Base-by-base conservation (phyloP, 257 asterid species). In the Handroanthus guayacan region DNA sequence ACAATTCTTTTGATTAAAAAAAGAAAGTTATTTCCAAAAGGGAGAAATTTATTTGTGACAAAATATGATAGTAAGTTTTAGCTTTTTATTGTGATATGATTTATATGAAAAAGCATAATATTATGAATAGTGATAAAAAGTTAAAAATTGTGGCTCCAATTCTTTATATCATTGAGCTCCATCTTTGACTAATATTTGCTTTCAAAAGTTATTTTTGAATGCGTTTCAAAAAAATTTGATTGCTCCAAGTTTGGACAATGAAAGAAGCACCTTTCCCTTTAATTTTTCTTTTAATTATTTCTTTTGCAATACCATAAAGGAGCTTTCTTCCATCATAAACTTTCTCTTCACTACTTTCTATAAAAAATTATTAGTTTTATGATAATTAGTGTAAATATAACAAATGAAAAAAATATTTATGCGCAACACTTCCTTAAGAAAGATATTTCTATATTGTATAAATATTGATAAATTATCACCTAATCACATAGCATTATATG, bases 101-200 rank as follows among this genome's bases (percentile, higher is more conserved):
- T 25, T 25, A 25, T 25, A 25, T 1, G 31, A 5, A 14, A 71
- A 41, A 71, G 12, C 9, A 71, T 2, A 12, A 57, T 10, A 36
- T 71, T 54, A 71, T 43, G 25, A 18, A 56, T 56, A 8, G 13
- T 41, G 8, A 5, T 41, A 18, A 18, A 10, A 55, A 69, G 44
- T 16, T 31, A 0, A 44, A 43, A 67, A 50, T 9, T 31, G 6
- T 3, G 9, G 25, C 18, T 9, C 52, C 20, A 51, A 45, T 6
- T 6, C 10, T 25, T 39, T 48, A 17, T 37, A 67, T 77, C 31
- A 69, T 16, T 50, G 56, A 36, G 48, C 8, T 68, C 45, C 34
- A 58, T 37, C 52, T 58, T 51, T 70, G 61, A 71, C 70, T 38
- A 56, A 54, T 48, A 48, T 48, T 78, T 55, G 56, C 75, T 68